Conservation (phyloP, 2,329 filamentous ascomycete genomes). For the Verticillium dahliae region DNA sequence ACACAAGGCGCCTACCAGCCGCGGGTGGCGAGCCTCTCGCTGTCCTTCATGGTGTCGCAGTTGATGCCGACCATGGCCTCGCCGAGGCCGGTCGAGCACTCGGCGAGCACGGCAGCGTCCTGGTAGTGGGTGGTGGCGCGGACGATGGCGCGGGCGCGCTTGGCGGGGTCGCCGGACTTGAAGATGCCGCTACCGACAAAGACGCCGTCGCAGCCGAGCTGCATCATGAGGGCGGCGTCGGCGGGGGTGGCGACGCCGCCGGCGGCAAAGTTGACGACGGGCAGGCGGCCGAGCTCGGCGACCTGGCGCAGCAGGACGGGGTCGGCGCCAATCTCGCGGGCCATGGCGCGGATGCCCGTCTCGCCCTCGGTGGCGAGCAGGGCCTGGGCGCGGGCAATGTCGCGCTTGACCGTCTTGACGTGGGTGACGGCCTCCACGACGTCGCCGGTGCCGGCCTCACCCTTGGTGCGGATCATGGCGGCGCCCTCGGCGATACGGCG, state of each 20-base stretch:
- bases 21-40: conserved; percentile 75
- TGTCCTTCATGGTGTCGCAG: conserved; percentile 67
- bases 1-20: conserved; percentile 59
- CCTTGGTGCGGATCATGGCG: conserved; percentile 98
- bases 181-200: conserved; percentile 98
- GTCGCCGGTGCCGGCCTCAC: conserved; percentile 94
- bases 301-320: conserved; percentile 78
- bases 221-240: conserved; percentile 96
- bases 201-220: conserved; percentile 94
- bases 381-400: conserved; percentile 75
- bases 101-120: conserved; percentile 77
- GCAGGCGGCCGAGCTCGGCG: conserved; percentile 78
- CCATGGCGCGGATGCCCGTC: conserved; percentile 58
- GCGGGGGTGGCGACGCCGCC: conserved; percentile 99
- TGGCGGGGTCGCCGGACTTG: conserved; percentile 86
- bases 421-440: conserved; percentile 95
- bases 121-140: conserved; percentile 87
- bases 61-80: conserved; percentile 98
- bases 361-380: conserved; percentile 55
- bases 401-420: conserved; percentile 81
- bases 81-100: conserved; percentile 83
- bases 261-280: conserved; percentile 96
- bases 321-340: conserved; percentile 74
- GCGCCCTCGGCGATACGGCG: conserved; percentile 87
- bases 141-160: conserved; percentile 90